A percentile compares a stretch with the other conserved stretches of the same genome.
Conservation (phyloP, 202 grass and related monocot genomes). For the Zoysia matrella region DNA sequence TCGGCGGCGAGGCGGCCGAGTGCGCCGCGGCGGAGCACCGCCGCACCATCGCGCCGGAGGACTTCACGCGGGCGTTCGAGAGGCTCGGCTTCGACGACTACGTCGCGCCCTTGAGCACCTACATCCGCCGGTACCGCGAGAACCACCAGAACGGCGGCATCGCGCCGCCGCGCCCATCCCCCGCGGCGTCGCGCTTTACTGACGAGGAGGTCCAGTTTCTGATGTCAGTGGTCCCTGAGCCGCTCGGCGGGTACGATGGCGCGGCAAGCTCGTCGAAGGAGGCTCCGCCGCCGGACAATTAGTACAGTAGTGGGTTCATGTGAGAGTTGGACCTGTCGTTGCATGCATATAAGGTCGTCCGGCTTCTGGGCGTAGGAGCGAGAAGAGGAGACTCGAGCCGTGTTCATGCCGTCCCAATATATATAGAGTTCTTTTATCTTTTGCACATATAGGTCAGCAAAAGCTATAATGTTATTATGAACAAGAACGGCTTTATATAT, state of each 20-base stretch:
- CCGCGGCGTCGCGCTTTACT: background rate
- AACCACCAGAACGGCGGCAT: background rate
- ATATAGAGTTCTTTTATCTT: too few relatives aligned
- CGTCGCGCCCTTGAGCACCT: conserved; percentile 37
- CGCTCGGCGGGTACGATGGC: too few relatives aligned
- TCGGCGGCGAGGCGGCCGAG: conserved; percentile 41
- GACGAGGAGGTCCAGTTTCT: conserved; percentile 37
- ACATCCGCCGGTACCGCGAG: conserved; percentile 48
- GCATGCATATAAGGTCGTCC: background rate
- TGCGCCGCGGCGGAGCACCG: conserved; percentile 23
- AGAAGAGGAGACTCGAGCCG: too few relatives aligned
- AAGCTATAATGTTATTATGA: too few relatives aligned
- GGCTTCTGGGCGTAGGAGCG: too few relatives aligned
- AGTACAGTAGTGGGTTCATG: too few relatives aligned
- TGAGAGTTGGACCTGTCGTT: too few relatives aligned
- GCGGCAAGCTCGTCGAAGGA: background rate
- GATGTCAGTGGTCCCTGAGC: background rate
- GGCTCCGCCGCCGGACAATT: background rate
- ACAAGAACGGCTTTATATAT: too few relatives aligned
- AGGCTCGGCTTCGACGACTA: conserved; percentile 45
- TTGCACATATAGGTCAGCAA: too few relatives aligned
- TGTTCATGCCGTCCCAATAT: too few relatives aligned
- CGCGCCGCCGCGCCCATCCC: background rate
- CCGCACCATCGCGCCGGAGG: conserved; percentile 51
- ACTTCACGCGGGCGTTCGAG: conserved; percentile 35